Evolutionary conservation across 2,329 filamentous ascomycete genomes (phyloP).

Genomic region (Stachybotrys echinatus): DNA sequence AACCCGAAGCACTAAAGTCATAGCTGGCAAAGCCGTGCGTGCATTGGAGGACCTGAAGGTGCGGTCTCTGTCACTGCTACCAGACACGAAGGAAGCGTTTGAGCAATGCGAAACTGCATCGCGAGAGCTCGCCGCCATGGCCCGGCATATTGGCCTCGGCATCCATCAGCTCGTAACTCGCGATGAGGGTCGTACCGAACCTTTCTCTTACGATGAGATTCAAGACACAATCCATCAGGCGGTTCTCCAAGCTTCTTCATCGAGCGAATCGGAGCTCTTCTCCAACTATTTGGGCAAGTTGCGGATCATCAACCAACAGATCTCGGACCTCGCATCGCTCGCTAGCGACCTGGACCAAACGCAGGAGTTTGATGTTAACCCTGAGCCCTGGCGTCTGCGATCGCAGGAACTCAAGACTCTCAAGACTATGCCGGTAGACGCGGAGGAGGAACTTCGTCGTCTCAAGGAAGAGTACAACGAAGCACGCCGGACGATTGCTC

Average conservation of each 20-base stretch:
- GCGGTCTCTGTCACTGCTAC: conserved; percentile 67
- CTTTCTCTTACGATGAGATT: conserved; percentile 63
- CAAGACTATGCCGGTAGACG: conserved; percentile 74
- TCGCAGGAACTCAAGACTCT: conserved; percentile 77
- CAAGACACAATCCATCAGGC: conserved; percentile 56
- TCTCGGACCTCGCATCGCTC: conserved; percentile 67
- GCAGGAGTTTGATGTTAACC: conserved; percentile 70
- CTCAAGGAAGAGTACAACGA: conserved; percentile 78
- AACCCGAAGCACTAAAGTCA: conserved; percentile 77
- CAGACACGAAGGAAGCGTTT: conserved; percentile 63
- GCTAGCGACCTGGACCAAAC: conserved; percentile 67
- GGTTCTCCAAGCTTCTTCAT: conserved; percentile 38
- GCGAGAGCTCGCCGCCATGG: conserved; percentile 59
- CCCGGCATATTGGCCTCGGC: conserved; percentile 61
- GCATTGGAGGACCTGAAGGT: conserved; percentile 72
- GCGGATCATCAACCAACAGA: conserved; percentile 55
- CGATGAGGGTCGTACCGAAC: conserved; percentile 66
- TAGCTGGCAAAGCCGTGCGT: conserved; percentile 71
- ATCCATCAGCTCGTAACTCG: conserved; percentile 59
- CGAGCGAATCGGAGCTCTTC: conserved; percentile 64
- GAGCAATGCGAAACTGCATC: conserved; percentile 62
- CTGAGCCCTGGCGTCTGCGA: conserved; percentile 78
- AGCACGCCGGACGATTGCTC: conserved; percentile 64
- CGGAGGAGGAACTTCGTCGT: conserved; percentile 76
- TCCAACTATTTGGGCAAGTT: conserved; percentile 63